Conservation (phyloP, 495 filamentous ascomycete species). For the Parathielavia appendiculata region DNA sequence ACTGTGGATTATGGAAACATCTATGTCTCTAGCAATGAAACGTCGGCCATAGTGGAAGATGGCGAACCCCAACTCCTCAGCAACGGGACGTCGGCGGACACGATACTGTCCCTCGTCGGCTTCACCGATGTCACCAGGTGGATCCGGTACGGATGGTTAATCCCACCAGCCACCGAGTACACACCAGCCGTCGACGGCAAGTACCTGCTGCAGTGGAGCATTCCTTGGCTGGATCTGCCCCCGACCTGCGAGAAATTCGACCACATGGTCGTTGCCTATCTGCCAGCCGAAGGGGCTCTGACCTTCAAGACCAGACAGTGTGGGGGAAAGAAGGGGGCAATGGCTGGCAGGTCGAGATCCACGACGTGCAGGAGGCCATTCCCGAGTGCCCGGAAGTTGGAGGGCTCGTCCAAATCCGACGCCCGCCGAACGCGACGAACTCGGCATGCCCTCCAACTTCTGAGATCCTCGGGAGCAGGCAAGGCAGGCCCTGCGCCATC, state of each 20-base stretch:
- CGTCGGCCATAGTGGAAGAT: too few relatives aligned
- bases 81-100: too few relatives aligned
- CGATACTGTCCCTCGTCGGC: not conserved
- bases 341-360: not conserved
- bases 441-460: not conserved
- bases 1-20: too few relatives aligned
- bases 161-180: not conserved
- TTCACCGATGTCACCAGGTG: not conserved
- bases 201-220: not conserved
- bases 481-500: not conserved
- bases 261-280: not conserved
- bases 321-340: too few relatives aligned
- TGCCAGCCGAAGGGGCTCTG: not conserved
- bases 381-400: not conserved
- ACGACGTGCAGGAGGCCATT: not conserved
- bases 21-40: too few relatives aligned
- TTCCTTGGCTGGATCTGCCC: not conserved
- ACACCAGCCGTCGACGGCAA: not conserved
- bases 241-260: not conserved
- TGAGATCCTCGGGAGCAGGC: not conserved
- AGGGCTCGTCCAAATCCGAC: not conserved
- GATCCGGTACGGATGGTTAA: not conserved
- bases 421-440: not conserved
- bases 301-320: not conserved
- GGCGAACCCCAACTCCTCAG: too few relatives aligned